Evolutionary conservation across 106 monocot species (phyloP), one percentile per base, ranked within the genome.

Genomic region (Phalaenopsis aphrodite): DNA sequence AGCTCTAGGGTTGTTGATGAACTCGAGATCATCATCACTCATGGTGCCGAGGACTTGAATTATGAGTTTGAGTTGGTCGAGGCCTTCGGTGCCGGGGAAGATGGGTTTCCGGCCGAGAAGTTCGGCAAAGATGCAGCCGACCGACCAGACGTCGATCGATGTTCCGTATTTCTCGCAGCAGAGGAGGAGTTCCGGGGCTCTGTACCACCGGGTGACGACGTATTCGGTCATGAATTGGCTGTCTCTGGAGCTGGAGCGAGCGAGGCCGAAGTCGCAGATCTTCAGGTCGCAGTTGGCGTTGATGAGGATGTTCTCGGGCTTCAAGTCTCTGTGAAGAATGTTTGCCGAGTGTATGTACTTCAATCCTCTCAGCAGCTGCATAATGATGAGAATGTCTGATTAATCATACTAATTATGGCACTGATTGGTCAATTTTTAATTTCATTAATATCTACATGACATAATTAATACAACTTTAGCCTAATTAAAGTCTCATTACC

Each of bases 131-230:
- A 95, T 95, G 84, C 95, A 95, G 18, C 95, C 95, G 17, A 95
- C 95, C 3, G 95, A 95, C 95, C 95, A 95, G 14, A 95, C 90
- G 77, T 95, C 95, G 19, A 95, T 95, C n/a, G 95, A 92, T 7
- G 95, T 92, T 30, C 90, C 92, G 72, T 95, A 95, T 56, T 88
- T 88, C 42, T 92, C 95, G 73, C 95, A 95, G 76, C 95, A 92
- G 1, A 95, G 85, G 8, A 95, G 90, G 15, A 95, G 81, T 78
- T 95, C 95, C 7, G 95, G 95, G 56, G 95, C 95, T 9, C 95
- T 83, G 72, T 92, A 95, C 95, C 95, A 95, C 24, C 95, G 90
- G 48, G 95, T 95, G 30, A 95, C 95, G 48, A 95, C 95, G 80
- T 95, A 95, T 78, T 95, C 95, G 0, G 95, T 95, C 95, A 95